phyloP scores from a whole-genome alignment of 768 basidiomycete genomes.

The Boletus sp. region DNA sequence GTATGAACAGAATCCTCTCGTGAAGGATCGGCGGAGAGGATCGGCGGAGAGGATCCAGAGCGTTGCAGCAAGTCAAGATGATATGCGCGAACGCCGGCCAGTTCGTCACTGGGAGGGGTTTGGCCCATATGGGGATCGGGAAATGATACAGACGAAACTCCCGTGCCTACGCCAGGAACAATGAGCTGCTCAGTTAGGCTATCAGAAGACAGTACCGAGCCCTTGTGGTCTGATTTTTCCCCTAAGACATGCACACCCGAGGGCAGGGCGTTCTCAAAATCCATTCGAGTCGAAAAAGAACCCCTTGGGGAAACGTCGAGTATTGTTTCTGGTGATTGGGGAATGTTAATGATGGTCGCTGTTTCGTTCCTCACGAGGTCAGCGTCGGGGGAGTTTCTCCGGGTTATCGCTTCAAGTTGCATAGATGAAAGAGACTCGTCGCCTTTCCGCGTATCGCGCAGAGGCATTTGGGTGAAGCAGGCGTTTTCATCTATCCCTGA shows the following conservation, averaged over 20 bases:
- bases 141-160: not conserved
- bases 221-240: not conserved
- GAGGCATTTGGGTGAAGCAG: not conserved
- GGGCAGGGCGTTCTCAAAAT: not conserved
- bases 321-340: constrained; percentile 3
- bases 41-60: not conserved
- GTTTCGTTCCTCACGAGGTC: not conserved
- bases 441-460: not conserved
- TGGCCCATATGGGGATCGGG: not conserved
- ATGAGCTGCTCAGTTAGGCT: not conserved
- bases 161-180: not conserved
- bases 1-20: not conserved
- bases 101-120: not conserved
- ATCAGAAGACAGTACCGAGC: not conserved
- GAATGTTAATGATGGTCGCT: not conserved
- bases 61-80: not conserved
- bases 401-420: not conserved
- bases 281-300: not conserved
- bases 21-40: not conserved
- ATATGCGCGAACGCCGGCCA: not conserved
- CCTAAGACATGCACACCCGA: not conserved
- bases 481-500: constrained; percentile 6
- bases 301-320: not conserved
- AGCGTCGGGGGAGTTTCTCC: not conserved
- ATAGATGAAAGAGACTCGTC: not conserved